phyloP scores from a whole-genome alignment of 2,329 filamentous ascomycete genomes.

The Penicillium occitanis region DNA sequence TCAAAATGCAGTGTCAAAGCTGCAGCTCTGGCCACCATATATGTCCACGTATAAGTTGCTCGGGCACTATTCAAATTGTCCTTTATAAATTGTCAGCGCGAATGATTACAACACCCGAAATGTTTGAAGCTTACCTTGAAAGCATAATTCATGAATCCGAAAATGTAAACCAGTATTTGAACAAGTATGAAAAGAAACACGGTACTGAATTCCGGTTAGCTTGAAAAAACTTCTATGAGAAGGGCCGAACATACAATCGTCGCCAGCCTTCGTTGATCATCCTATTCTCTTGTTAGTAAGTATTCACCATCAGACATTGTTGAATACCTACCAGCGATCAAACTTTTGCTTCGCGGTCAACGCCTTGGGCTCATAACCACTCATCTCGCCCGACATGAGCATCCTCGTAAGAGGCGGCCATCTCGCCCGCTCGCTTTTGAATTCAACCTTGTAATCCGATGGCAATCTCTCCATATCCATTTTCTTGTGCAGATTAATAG shows the following conservation, averaged over 20 bases:
- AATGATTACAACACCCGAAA: not conserved
- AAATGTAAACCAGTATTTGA: conserved; percentile 74
- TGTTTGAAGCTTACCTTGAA: conserved; percentile 54
- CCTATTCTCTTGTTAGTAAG: conserved; percentile 37
- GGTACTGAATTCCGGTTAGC: conserved; percentile 54
- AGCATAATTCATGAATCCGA: conserved; percentile 76
- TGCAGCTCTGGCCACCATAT: conserved; percentile 71
- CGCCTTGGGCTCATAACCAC: conserved; percentile 67
- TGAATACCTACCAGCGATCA: conserved; percentile 59
- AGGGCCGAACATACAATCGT: conserved; percentile 63
- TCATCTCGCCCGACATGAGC: conserved; percentile 80
- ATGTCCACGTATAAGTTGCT: conserved; percentile 71
- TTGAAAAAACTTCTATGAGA: no score
- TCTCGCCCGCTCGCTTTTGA: conserved; percentile 64
- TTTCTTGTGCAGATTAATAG: not conserved
- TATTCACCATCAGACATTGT: not conserved
- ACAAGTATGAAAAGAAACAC: conserved; percentile 72
- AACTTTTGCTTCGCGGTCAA: conserved; percentile 70
- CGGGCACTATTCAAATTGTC: conserved; percentile 68
- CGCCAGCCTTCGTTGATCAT: conserved; percentile 88
- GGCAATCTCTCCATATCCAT: conserved; percentile 28
- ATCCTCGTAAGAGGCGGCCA: conserved; percentile 80
- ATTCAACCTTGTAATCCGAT: conserved; percentile 21
- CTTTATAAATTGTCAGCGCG: conserved; percentile 23
- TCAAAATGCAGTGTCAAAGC: conserved; percentile 79